These are phyloP conservation scores for Colletotrichum brevisporum DNA, from an alignment of 2,329 filamentous ascomycete species.

Conservation along the genomic window DNA sequence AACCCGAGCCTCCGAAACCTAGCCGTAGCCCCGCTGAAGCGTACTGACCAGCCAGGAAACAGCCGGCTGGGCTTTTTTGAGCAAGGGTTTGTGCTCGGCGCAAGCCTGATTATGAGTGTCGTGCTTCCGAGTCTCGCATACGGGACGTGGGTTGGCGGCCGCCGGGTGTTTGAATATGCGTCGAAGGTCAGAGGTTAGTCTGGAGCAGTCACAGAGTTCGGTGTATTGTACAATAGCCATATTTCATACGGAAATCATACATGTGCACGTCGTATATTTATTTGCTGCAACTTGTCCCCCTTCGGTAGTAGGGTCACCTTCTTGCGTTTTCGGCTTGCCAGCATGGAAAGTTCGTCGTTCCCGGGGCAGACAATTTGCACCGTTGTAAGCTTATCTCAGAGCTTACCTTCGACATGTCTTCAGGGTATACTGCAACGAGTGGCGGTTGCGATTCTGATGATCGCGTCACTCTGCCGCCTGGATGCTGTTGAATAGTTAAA, in stretches of 20 bases:
- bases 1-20: conserved; percentile 12
- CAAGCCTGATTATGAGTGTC: conserved; percentile 33
- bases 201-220: neutral
- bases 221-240: too few relatives aligned
- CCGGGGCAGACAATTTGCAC: too few relatives aligned
- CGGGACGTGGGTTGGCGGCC: conserved; percentile 36
- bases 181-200: conserved; percentile 17
- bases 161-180: conserved; percentile 32
- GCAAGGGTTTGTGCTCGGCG: conserved; percentile 31
- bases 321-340: too few relatives aligned
- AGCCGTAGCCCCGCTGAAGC: conserved; percentile 21
- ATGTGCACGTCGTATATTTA: neutral
- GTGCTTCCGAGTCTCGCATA: conserved; percentile 32
- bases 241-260: neutral
- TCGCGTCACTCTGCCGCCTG: too few relatives aligned
- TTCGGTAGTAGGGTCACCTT: too few relatives aligned
- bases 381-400: too few relatives aligned
- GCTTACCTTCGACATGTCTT: too few relatives aligned
- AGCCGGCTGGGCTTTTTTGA: conserved; percentile 36
- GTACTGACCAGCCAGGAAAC: conserved; percentile 32
- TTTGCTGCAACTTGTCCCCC: too few relatives aligned
- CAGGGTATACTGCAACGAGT: too few relatives aligned
- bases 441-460: too few relatives aligned
- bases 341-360: too few relatives aligned
- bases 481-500: too few relatives aligned